Evolutionary conservation across 345 rosid species (phyloP), one percentile per base, ranked within the genome.

Genomic region (Salix exigua): DNA sequence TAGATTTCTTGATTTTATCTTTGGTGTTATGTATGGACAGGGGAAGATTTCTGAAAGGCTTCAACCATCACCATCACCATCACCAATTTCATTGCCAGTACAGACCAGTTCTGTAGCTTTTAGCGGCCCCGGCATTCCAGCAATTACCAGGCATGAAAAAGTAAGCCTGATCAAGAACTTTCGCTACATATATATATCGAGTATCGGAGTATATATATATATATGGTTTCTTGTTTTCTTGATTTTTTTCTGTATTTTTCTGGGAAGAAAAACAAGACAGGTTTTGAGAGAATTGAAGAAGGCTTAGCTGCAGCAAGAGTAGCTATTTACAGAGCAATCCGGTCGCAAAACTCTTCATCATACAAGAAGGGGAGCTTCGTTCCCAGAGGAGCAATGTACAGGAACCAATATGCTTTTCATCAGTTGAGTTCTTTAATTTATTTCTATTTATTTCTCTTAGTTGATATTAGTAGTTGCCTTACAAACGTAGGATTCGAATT

Each of bases 361-460:
- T 81, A 85, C 16, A 71, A 74, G 44, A 74, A 79, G 19, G 86
- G 87, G 30, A 79, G 50, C 0, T 91, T 72, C 71, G 28, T 86
- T 30, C 94, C 97, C 23, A 76, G 76, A 63, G 96, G 96, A 38
- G 63, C 81, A 14, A 64, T 87, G 50, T 93, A 93, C 80, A 84
- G 91, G 80, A 93, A 90, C 68, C 72, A 89, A 0, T 74, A 79
- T 42, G 90, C 94, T 23, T 93, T 93, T 86, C 94, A 91, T 71
- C 97, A 89, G 96, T 92, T 87, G 81, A 85, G 88, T 79, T 69
- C 40, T 44, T 37, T 21, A 40, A 40, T 37, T 5, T 30, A 0
- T 51, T 6, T 19, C 1, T 40, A 40, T 2, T 40, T 8, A 33
- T 33, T 61, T 3, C 19, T 0, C 10, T 25, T 42, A 66, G 17